Base-by-base conservation (phyloP, 2,329 filamentous ascomycete species). In the Aspergillus hortae region DNA sequence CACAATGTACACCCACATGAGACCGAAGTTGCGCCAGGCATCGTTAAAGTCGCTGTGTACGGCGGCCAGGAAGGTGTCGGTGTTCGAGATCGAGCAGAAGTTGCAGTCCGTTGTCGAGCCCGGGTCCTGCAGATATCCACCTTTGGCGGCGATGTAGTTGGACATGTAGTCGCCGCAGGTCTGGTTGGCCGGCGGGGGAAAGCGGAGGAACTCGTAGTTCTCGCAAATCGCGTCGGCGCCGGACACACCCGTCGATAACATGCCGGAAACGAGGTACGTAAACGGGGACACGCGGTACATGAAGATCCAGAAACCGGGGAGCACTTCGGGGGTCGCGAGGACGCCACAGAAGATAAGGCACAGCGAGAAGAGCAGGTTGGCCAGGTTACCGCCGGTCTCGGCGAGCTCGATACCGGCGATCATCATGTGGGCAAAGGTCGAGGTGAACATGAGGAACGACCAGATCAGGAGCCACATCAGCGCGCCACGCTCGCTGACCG, bases 271-370 rank as follows among this genome's bases (percentile, higher is more conserved):
- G 10, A 77, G 73, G 48, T 89, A 89, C 0, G 84, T 88, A 56
- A 89, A 85, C 0, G 85, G 85, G 0, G 80, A 84, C 32, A 84
- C 76, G 35, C 82, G 79, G 70, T 89, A 88, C 86, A 90, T 89
- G 74, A 89, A 90, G 58, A 84, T 83, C 88, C 88, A 91, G 75
- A 91, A 90, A 1, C 82, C 77, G 0, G 87, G 87, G 2, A 90
- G 77, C 1, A 77, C 72, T 2, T 63, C 53, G 0, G 84, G 81
- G 0, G 79, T 69, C 50, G 86, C 83, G 54, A 73, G 66, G 50
- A 73, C 70, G 66, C 70, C 71, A 61, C 80, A 82, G 74, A 87
- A 87, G 51, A 83, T 76, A 35, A 84, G 71, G 56, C 76, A 80
- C 66, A 87, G 77, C 23, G 81, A 76, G 54, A 82, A 79, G 14